Conservation (phyloP, 495 filamentous ascomycete genomes). For the Aspergillus heteromorphus region DNA sequence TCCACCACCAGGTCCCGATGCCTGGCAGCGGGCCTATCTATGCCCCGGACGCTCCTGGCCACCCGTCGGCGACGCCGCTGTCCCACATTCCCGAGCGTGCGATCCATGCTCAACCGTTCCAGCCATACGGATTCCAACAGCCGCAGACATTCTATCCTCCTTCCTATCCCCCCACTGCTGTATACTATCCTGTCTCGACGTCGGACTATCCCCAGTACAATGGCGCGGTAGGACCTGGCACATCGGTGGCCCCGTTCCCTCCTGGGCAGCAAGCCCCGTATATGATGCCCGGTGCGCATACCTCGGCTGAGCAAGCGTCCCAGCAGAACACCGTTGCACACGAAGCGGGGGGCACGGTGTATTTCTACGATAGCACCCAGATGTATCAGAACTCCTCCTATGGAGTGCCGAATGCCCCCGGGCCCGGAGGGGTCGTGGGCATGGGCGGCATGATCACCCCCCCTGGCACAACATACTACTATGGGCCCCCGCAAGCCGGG, state of each 20-base stretch:
- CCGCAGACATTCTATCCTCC: constrained; percentile 55
- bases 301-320: constrained; percentile 39
- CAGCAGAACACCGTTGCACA: constrained; percentile 75
- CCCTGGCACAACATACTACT: constrained; percentile 69
- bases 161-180: constrained; percentile 49
- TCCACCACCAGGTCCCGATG: constrained; percentile 83
- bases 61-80: constrained; percentile 79
- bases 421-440: constrained; percentile 54
- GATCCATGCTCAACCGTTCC: constrained; percentile 88
- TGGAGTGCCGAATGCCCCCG: constrained; percentile 42
- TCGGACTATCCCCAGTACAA: constrained; percentile 35
- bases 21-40: constrained; percentile 56
- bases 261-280: constrained; percentile 41
- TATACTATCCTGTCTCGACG: constrained; percentile 46
- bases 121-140: constrained; percentile 63
- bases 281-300: constrained; percentile 36
- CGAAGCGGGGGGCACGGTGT: constrained; percentile 91
- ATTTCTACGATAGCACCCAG: constrained; percentile 81
- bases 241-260: constrained; percentile 52
- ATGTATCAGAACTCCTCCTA: constrained; percentile 48
- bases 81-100: constrained; percentile 93
- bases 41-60: constrained; percentile 56
- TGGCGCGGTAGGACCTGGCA: constrained; percentile 45
- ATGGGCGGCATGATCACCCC: constrained; percentile 78
- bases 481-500: constrained; percentile 49